Conservation (phyloP, 352 stramenopile species). For the Phytophthora litchii region DNA sequence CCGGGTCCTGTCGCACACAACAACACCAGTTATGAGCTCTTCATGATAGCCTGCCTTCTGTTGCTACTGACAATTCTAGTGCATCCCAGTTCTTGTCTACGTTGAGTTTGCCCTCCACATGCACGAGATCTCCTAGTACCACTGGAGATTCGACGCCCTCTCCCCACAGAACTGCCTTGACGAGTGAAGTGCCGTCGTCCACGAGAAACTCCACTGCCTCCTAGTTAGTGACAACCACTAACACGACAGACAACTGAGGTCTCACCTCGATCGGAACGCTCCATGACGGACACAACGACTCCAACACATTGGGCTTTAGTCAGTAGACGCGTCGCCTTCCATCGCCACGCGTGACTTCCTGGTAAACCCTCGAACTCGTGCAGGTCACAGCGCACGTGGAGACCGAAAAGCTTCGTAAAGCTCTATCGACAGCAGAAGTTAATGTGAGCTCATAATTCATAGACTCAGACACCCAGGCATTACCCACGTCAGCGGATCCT, state of each 20-base stretch:
- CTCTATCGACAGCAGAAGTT: conserved; percentile 36
- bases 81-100: conserved; percentile 51
- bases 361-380: conserved; percentile 54
- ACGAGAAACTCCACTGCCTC: conserved; percentile 68
- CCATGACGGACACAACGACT: conserved; percentile 61
- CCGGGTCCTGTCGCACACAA: conserved; percentile 27
- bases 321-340: conserved; percentile 41
- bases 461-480: not conserved
- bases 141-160: conserved; percentile 6
- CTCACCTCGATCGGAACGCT: conserved; percentile 60
- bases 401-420: conserved; percentile 67
- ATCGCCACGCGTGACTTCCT: conserved; percentile 63
- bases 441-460: not conserved
- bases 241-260: not conserved
- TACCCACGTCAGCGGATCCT: conserved; percentile 68
- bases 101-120: conserved; percentile 79
- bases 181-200: conserved; percentile 72
- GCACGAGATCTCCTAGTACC: conserved; percentile 70
- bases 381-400: conserved; percentile 50
- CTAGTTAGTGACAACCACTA: not conserved
- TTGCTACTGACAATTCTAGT: conserved; percentile 25
- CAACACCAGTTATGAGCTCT: not conserved
- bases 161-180: conserved; percentile 65
- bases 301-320: conserved; percentile 76
- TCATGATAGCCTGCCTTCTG: not conserved